Percentiles rank a stretch among this genome's conserved stretches.
phyloP scores from a whole-genome alignment of 768 basidiomycete species.

The Calocybe indica region DNA sequence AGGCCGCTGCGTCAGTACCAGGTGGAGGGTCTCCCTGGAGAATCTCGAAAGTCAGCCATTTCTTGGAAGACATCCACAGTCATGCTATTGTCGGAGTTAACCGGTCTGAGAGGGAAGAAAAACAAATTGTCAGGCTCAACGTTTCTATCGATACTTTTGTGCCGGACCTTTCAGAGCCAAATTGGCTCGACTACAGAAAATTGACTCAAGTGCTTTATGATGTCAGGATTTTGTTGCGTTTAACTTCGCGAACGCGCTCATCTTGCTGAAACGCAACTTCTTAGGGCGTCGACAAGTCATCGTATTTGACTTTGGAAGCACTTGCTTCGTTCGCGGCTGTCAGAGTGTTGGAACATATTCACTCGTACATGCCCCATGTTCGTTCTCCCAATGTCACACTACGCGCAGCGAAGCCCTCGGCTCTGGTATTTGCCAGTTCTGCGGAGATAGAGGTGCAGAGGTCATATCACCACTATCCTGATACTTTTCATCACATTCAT shows the following conservation, averaged over 20 bases:
- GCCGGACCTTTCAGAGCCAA: conserved; percentile 10
- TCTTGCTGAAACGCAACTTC: neutral
- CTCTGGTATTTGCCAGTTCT: conserved; percentile 59
- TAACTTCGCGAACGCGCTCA: neutral
- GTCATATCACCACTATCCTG: conserved; percentile 7
- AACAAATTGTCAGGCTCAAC: conserved; percentile 52
- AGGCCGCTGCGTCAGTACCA: conserved; percentile 23
- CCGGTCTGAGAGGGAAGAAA: conserved; percentile 54
- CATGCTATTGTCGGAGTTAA: conserved; percentile 64
- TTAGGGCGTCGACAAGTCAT: conserved; percentile 43
- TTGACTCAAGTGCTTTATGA: conserved; percentile 31
- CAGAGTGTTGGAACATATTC: conserved; percentile 31
- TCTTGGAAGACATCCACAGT: conserved; percentile 38
- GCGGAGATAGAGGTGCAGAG: conserved; percentile 60
- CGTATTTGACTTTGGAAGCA: conserved; percentile 64
- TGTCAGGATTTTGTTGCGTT: conserved; percentile 15
- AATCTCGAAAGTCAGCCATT: conserved; percentile 12
- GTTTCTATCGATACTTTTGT: conserved; percentile 22
- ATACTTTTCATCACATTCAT: too few relatives aligned
- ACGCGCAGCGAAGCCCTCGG: conserved; percentile 65
- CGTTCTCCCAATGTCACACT: conserved; percentile 36
- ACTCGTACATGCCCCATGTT: conserved; percentile 5
- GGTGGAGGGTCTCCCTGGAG: conserved; percentile 13
- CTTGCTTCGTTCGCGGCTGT: conserved; percentile 53
- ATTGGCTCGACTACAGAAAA: conserved; percentile 33